Conservation (phyloP, 78 protist species). For the Tieghemostelium lacteum region DNA sequence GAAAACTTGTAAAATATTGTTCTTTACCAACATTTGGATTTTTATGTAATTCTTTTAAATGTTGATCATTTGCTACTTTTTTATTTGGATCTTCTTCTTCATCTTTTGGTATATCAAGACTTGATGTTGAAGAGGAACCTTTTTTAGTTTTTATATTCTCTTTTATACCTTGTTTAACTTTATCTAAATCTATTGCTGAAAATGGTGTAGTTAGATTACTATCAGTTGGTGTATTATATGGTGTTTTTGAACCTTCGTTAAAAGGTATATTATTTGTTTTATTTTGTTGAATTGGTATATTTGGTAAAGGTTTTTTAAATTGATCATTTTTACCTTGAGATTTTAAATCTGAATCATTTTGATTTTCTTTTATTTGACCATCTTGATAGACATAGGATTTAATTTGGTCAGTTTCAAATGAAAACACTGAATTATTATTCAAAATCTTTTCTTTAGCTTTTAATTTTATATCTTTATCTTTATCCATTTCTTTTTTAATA, state of each 20-base stretch:
- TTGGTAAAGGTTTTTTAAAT: background rate
- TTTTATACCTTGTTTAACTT: background rate
- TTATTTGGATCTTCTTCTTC: background rate
- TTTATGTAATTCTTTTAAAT: conserved; percentile 6
- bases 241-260: background rate
- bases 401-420: conserved; percentile 1
- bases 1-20: conserved; percentile 53
- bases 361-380: conserved; percentile 11
- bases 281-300: background rate
- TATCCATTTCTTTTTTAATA: no score
- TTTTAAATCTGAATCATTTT: background rate
- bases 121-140: background rate
- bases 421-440: no score
- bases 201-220: background rate
- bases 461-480: no score
- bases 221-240: conserved; percentile 21
- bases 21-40: conserved; percentile 59
- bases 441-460: no score
- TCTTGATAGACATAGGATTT: conserved; percentile 4
- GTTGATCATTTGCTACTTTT: background rate
- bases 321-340: background rate
- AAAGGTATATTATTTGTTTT: background rate
- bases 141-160: background rate
- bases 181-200: background rate
- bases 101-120: background rate